phyloP scores from a whole-genome alignment of 805 yeast genomes.

The Scheffersomyces coipomensis region DNA sequence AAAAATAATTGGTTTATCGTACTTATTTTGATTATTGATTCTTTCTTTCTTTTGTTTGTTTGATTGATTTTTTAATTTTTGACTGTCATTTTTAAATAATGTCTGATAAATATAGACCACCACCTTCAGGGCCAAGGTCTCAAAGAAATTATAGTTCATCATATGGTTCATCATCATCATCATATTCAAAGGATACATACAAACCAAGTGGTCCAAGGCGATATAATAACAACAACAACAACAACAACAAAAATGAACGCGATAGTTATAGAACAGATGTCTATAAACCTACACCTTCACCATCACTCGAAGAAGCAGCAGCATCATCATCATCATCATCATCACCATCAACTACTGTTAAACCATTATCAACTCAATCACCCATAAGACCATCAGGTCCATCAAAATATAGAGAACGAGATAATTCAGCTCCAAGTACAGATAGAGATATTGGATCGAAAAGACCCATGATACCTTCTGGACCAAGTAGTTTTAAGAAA shows the following conservation, averaged over 20 bases:
- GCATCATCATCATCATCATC: neutral
- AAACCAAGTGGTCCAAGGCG: conserved; percentile 18
- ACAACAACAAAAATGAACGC: conserved; percentile 10
- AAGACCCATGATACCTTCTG: conserved; percentile 2
- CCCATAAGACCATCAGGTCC: conserved; percentile 21
- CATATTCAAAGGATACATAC: conserved; percentile 6
- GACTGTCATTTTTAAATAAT: conserved; percentile 10
- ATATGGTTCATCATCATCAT: conserved; percentile 7
- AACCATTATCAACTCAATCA: no score
- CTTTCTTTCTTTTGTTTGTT: no score
- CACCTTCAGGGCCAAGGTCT: conserved; percentile 26
- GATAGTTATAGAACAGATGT: conserved; percentile 20
- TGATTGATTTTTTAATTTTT: neutral
- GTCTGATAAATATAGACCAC: conserved; percentile 33
- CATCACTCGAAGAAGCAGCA: neutral
- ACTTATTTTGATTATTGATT: no score
- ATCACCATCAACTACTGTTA: neutral
- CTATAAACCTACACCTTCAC: conserved; percentile 1
- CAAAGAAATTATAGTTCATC: conserved; percentile 12
- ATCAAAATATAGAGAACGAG: conserved; percentile 12
- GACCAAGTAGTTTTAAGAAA: conserved; percentile 1
- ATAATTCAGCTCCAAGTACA: neutral
- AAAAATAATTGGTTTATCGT: no score
- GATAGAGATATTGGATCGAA: neutral
- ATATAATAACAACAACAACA: conserved; percentile 6